Evolutionary conservation across 495 filamentous ascomycete genomes (phyloP), one percentile per base, ranked within the genome.

Genomic region (Penicillium paxilli): DNA sequence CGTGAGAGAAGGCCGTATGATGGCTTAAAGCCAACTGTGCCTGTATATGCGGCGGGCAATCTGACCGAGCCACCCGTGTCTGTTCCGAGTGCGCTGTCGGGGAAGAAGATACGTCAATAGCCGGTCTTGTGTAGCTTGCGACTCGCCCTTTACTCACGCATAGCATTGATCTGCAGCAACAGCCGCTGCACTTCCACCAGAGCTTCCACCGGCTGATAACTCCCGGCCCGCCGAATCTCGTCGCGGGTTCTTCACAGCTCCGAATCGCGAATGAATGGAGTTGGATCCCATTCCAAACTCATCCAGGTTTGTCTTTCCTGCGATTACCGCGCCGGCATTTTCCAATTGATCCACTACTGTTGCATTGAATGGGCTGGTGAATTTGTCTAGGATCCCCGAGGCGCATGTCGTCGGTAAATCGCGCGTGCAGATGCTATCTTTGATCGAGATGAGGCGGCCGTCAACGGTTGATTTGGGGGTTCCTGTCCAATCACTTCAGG

Each of bases 241-340:
- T 40, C 62, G 63, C 49, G 55, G 21, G 58, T 67, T 84, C 40
- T 76, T 78, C 3, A 94, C 89, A 19, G 83, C 60, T 4, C 89
- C 92, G 64, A 87, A 88, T 48, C 68, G 66, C 17, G 92, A 95
- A 64, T 92, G 71, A 2, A 78, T 81, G 14, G 90, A 91, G 72
- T 98, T 89, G 10, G 91, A 95, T 32, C 94, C 94, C 94, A 98
- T 98, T 19, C 94, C 94, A 71, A 98, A 98, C 66, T 98, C 94
- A 76, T 98, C 94, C 60, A 98, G 78, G 68, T 96, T 96, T 0
- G 91, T 91, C 67, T 96, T 97, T 7, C 87, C 88, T 14, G 83
- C 77, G 4, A 96, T 66, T 17, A 79, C 66, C 5, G 85, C 86
- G 33, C 90, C 90, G 19, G 83, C 78, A 45, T 76, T 62, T 57